These are phyloP conservation scores for Neofusicoccum parvum DNA, from an alignment of 2,329 filamentous ascomycete species.

Conservation along the genomic window DNA sequence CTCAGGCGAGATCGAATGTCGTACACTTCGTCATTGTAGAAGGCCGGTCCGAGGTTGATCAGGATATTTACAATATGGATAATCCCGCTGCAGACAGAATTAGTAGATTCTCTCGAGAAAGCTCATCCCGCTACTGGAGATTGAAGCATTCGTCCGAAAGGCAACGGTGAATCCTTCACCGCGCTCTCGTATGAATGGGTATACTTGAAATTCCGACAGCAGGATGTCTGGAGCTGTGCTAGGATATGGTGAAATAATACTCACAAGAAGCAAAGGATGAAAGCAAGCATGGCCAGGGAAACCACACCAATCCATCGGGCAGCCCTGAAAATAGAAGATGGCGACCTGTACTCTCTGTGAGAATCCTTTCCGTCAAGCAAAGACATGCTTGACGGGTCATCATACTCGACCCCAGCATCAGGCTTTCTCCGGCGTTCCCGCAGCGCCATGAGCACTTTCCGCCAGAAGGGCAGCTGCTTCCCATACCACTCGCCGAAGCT, in stretches of 20 bases:
- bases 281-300: slow-evolving; percentile 27
- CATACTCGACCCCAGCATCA: not conserved
- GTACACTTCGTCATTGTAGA: slow-evolving; percentile 40
- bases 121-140: too few relatives aligned
- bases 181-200: too few relatives aligned
- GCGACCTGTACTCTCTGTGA: not conserved
- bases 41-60: slow-evolving; percentile 38
- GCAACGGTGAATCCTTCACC: too few relatives aligned
- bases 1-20: slow-evolving; percentile 46
- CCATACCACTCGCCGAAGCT: slow-evolving; percentile 9
- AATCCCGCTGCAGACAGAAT: slow-evolving; percentile 38
- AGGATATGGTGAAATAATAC: slow-evolving; percentile 15
- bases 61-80: slow-evolving; percentile 45
- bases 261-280: slow-evolving; percentile 38
- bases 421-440: slow-evolving; percentile 26
- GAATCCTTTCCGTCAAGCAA: not conserved
- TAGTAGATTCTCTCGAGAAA: not conserved
- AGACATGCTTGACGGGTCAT: slow-evolving; percentile 1
- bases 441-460: slow-evolving; percentile 34
- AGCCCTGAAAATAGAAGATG: not conserved
- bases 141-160: too few relatives aligned
- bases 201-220: too few relatives aligned
- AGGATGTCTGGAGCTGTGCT: too few relatives aligned
- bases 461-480: slow-evolving; percentile 28
- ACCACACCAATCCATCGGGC: slow-evolving; percentile 24